Conservation (phyloP, 2,329 filamentous ascomycete species). For the Alternaria arborescens region DNA sequence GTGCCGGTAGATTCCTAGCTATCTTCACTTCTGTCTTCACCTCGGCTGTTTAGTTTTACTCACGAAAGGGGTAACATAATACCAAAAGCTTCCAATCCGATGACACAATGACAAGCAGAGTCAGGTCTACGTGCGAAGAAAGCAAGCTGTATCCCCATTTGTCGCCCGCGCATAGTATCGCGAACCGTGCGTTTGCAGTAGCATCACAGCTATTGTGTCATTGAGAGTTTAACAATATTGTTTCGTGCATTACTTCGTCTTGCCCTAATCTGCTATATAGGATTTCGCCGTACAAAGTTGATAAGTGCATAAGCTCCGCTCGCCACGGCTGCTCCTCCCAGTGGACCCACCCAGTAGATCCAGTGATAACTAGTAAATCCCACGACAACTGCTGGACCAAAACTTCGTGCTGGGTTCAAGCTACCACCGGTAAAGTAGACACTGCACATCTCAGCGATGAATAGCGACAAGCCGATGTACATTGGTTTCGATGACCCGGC, state of each 20-base stretch:
- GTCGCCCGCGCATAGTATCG: too few relatives aligned
- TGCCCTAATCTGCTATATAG: not conserved
- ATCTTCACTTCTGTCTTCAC: too few relatives aligned
- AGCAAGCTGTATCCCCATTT: too few relatives aligned
- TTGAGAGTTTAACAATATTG: not conserved
- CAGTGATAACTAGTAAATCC: constrained; percentile 48
- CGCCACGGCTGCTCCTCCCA: constrained; percentile 54
- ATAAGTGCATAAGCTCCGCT: constrained; percentile 59
- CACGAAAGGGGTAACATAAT: too few relatives aligned
- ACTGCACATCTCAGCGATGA: constrained; percentile 64
- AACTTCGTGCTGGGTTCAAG: constrained; percentile 57
- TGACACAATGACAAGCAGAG: too few relatives aligned
- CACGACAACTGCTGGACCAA: constrained; percentile 57
- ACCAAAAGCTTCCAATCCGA: too few relatives aligned
- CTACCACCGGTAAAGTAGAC: constrained; percentile 58
- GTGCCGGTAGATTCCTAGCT: too few relatives aligned
- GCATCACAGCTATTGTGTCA: not conserved
- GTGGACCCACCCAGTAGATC: constrained; percentile 56
- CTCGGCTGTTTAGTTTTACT: too few relatives aligned
- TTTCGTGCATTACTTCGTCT: constrained; percentile 11
- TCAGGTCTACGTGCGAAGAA: too few relatives aligned
- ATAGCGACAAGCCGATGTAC: constrained; percentile 74
- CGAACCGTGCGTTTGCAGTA: not conserved
- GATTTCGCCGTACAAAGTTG: constrained; percentile 20
- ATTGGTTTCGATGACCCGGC: constrained; percentile 70